Evolutionary conservation across 352 stramenopile species (phyloP).

Genomic region (Globisporangium ultimum): DNA sequence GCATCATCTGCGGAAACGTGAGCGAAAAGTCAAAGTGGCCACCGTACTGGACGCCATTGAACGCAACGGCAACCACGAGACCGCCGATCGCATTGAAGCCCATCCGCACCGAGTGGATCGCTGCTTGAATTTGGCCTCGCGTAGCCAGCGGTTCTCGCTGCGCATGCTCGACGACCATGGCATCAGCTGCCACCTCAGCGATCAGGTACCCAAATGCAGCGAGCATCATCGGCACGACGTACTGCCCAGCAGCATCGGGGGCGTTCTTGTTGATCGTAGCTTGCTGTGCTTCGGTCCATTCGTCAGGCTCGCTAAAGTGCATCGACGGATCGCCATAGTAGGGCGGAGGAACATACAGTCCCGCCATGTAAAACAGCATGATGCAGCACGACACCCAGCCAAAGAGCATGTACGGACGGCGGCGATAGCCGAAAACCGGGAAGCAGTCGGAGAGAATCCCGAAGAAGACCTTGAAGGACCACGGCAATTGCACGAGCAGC

Average conservation of each 20-base stretch:
- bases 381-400: conserved; percentile 47
- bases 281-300: conserved; percentile 29
- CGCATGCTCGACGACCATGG: conserved; percentile 58
- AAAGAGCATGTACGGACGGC: conserved; percentile 54
- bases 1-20: conserved; percentile 47
- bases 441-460: conserved; percentile 61
- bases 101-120: conserved; percentile 52
- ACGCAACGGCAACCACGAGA: conserved; percentile 37
- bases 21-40: conserved; percentile 52
- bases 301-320: conserved; percentile 24
- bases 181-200: conserved; percentile 52
- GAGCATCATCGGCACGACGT: conserved; percentile 75
- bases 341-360: conserved; percentile 27
- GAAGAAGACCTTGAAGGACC: conserved; percentile 62
- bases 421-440: conserved; percentile 50
- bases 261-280: conserved; percentile 38
- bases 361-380: conserved; percentile 49
- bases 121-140: conserved; percentile 46
- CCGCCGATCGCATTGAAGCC: conserved; percentile 40
- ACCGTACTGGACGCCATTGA: conserved; percentile 56
- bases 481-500: conserved; percentile 45
- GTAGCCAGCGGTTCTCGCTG: conserved; percentile 46
- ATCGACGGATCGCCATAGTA: conserved; percentile 46
- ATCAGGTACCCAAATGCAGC: conserved; percentile 61
- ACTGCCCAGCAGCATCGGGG: conserved; percentile 34